Percentiles rank a stretch among this genome's conserved stretches.
Evolutionary conservation across 2,329 filamentous ascomycete species (phyloP).

Genomic region (Cadophora gregata): DNA sequence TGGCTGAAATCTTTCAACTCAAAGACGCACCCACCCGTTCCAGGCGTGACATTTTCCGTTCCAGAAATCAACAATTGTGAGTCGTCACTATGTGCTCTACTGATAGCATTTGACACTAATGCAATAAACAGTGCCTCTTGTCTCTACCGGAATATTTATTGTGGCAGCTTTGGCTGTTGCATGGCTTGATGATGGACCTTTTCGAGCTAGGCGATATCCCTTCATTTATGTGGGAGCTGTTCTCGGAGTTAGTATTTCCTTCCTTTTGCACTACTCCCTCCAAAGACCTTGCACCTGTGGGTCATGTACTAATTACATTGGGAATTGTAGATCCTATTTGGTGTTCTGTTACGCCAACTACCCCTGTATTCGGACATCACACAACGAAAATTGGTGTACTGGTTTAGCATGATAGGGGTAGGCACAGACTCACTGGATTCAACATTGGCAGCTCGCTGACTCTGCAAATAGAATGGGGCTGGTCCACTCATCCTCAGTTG

Average conservation of each 20-base stretch:
- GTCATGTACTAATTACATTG: too few relatives aligned
- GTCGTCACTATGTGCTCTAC: too few relatives aligned
- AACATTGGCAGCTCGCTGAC: conserved; percentile 7
- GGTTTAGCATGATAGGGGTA: conserved; percentile 47
- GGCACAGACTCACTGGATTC: conserved; percentile 16
- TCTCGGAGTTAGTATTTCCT: conserved; percentile 43
- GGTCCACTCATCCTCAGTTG: conserved; percentile 52
- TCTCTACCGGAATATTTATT: conserved; percentile 46
- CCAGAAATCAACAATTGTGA: conserved; percentile 53
- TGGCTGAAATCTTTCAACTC: conserved; percentile 51
- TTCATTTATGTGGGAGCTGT: conserved; percentile 48
- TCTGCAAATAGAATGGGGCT: conserved; percentile 41
- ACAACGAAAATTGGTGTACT: conserved; percentile 48
- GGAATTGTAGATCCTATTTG: conserved; percentile 42
- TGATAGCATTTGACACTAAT: background rate
- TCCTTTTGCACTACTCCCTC: too few relatives aligned
- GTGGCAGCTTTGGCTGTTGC: conserved; percentile 46
- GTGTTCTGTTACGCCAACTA: conserved; percentile 45
- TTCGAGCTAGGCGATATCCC: conserved; percentile 46
- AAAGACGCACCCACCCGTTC: conserved; percentile 45
- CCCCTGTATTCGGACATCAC: conserved; percentile 47
- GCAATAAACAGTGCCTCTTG: conserved; percentile 39
- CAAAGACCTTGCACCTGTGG: too few relatives aligned
- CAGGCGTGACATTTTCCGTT: conserved; percentile 43
- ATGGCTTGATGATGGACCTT: conserved; percentile 47